Conservation (phyloP, 371 early-diverging fungal species). For the Mucor plumbeus region DNA sequence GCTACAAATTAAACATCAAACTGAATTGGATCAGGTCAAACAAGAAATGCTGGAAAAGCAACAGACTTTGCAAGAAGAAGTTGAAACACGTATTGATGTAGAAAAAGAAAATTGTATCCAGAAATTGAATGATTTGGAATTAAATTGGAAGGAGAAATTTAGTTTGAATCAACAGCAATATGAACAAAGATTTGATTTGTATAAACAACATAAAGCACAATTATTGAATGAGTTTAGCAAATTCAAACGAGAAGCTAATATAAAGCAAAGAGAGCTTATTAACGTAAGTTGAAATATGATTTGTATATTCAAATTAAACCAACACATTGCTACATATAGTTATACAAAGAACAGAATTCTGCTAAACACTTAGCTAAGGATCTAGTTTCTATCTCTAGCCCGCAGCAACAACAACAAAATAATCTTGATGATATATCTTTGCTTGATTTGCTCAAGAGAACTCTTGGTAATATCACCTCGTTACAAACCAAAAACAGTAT, state of each 20-base stretch:
- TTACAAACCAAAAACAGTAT: slow-evolving; percentile 9
- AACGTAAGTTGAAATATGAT: not conserved
- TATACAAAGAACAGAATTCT: slow-evolving; percentile 13
- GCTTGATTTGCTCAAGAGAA: slow-evolving; percentile 6
- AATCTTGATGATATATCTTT: not conserved
- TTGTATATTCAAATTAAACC: not conserved
- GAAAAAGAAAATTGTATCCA: not conserved
- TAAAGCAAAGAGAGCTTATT: not conserved
- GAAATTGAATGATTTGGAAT: not conserved
- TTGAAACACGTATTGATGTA: not conserved
- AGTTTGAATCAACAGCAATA: not conserved
- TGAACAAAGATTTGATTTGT: not conserved
- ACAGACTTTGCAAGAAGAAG: not conserved
- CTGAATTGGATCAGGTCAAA: slow-evolving; percentile 16
- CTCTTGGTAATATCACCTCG: not conserved
- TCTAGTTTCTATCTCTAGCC: slow-evolving; percentile 6
- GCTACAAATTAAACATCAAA: slow-evolving; percentile 33
- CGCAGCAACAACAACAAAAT: not conserved
- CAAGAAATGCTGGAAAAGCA: not conserved
- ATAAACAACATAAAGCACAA: not conserved
- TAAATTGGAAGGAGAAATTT: not conserved
- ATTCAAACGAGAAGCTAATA: not conserved
- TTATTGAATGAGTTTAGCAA: not conserved
- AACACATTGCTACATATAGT: slow-evolving; percentile 8
- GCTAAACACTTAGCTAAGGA: slow-evolving; percentile 20